These are phyloP conservation scores for Gynostemma pentaphyllum DNA, from an alignment of 306 rosid genomes.

Conservation along the genomic window DNA sequence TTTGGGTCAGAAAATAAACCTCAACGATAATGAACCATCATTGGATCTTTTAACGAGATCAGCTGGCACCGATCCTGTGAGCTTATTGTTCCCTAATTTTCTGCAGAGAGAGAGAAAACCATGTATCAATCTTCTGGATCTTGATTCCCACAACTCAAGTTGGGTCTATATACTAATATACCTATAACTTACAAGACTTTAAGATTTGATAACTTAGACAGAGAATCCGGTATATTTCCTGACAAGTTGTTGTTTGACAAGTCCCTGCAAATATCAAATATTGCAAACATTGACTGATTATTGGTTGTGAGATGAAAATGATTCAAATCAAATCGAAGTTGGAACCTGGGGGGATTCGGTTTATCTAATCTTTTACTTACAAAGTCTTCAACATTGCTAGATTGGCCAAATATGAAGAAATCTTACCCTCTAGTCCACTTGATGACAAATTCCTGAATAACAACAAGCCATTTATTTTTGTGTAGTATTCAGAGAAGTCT, in stretches of 20 bases:
- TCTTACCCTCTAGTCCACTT: constrained; percentile 26
- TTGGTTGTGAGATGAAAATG: no score
- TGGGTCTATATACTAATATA: no score
- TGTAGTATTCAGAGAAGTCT: background rate
- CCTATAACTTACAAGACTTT: background rate
- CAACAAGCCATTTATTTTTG: background rate
- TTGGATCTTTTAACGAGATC: background rate
- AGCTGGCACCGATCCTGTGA: background rate
- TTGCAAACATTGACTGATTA: background rate
- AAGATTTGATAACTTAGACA: background rate
- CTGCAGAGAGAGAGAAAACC: background rate
- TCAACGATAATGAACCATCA: background rate
- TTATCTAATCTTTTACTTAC: constrained; percentile 20
- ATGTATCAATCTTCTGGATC: background rate
- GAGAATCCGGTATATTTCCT: background rate
- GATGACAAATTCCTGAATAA: constrained; percentile 29
- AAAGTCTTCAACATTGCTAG: constrained; percentile 19
- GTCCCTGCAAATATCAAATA: background rate
- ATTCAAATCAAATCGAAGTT: no score
- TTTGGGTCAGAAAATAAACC: background rate
- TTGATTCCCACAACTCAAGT: background rate
- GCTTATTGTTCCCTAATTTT: background rate
- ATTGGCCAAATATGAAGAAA: constrained; percentile 15
- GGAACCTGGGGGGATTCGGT: background rate
- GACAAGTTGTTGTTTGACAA: background rate